Conservation (phyloP, 345 rosid genomes). For the Stellera chamaejasme region DNA sequence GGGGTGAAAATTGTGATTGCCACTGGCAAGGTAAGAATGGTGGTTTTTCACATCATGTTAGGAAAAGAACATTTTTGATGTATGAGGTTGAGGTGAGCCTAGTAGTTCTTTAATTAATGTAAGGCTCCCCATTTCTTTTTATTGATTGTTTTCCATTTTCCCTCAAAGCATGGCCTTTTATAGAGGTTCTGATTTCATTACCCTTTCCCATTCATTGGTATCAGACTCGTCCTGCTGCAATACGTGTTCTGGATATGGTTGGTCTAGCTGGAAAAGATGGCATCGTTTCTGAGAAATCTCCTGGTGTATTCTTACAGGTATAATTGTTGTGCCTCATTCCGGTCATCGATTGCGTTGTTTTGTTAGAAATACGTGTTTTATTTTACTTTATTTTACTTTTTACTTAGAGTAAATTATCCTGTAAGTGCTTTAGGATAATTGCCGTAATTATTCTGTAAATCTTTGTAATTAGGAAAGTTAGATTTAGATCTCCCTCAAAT, state of each 20-base stretch:
- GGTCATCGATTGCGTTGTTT: no score
- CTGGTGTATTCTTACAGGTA: slow-evolving; percentile 95
- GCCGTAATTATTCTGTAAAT: no score
- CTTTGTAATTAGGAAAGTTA: no score
- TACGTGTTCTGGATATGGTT: slow-evolving; percentile 46
- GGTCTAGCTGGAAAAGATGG: slow-evolving; percentile 76
- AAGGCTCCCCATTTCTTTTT: background rate
- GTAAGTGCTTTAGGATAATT: no score
- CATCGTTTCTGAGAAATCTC: slow-evolving; percentile 64
- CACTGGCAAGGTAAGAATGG: slow-evolving; percentile 70
- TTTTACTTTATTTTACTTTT: no score
- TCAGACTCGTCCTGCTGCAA: slow-evolving; percentile 77
- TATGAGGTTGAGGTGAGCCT: slow-evolving; percentile 1
- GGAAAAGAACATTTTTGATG: background rate
- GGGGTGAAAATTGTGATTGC: slow-evolving; percentile 92
- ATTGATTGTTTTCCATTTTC: background rate
- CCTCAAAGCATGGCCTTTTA: slow-evolving; percentile 12
- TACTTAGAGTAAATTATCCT: no score
- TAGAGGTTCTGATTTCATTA: slow-evolving; percentile 14
- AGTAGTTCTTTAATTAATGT: background rate
- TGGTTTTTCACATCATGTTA: slow-evolving; percentile 4
- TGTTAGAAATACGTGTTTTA: no score
- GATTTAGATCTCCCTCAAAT: no score
- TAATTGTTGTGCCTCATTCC: slow-evolving; percentile 2
- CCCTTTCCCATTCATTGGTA: slow-evolving; percentile 3